Conservation (phyloP, 768 basidiomycete genomes). For the Lactarius evosmus region DNA sequence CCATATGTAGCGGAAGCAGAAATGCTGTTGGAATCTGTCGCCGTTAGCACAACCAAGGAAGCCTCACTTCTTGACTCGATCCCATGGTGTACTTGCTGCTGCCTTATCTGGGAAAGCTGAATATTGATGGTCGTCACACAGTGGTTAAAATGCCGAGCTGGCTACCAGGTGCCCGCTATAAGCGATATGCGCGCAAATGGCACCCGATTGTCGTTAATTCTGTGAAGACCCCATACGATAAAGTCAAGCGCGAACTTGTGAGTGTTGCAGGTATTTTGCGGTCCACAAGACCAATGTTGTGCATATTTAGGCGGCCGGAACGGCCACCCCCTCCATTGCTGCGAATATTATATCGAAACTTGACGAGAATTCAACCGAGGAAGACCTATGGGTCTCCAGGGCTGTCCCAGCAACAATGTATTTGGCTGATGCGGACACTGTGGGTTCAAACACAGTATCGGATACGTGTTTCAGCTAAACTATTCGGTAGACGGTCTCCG, state of each 20-base stretch:
- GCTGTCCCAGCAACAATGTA: neutral
- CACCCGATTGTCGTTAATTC: neutral
- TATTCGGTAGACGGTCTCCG: neutral
- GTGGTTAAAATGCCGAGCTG: neutral
- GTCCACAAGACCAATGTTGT: neutral
- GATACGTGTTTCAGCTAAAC: neutral
- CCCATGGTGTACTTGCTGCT: too few relatives aligned
- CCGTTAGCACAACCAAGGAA: too few relatives aligned
- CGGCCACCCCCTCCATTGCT: neutral
- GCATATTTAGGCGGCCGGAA: neutral
- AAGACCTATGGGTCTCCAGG: neutral
- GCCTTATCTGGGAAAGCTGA: too few relatives aligned
- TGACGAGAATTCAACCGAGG: conserved; percentile 1
- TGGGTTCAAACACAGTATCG: too few relatives aligned
- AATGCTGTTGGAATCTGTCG: too few relatives aligned
- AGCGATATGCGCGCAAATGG: neutral
- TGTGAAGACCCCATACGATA: neutral
- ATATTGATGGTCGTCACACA: too few relatives aligned
- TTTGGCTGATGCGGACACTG: neutral
- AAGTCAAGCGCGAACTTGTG: neutral
- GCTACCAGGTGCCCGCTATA: neutral
- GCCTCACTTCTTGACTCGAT: too few relatives aligned
- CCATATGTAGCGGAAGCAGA: too few relatives aligned
- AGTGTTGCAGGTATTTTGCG: neutral
- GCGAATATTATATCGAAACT: neutral